Evolutionary conservation across 2,329 filamentous ascomycete species (phyloP).

Genomic region (Aspergillus amoenus): DNA sequence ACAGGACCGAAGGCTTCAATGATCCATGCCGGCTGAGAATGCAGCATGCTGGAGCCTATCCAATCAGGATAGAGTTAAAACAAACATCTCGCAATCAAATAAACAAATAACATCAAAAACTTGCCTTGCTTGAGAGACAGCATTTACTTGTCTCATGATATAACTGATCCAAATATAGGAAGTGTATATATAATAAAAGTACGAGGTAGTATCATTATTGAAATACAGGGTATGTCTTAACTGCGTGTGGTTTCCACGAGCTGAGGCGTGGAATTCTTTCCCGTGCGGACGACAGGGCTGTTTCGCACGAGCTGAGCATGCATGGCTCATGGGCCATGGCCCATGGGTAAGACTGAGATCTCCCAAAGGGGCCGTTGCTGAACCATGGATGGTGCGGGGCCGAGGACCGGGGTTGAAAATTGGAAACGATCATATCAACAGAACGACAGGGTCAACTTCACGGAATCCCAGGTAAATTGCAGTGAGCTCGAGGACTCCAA

Average conservation of each 20-base stretch:
- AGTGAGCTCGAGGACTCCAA: background rate
- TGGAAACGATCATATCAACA: constrained; percentile 1
- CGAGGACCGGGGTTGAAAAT: constrained; percentile 2
- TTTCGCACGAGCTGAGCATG: background rate
- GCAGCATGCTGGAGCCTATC: background rate
- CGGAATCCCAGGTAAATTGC: background rate
- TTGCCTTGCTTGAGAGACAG: background rate
- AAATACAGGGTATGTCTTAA: too few relatives aligned
- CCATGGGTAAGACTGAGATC: background rate
- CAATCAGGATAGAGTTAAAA: background rate
- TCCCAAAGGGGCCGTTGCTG: background rate
- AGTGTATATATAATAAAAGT: too few relatives aligned
- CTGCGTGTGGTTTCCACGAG: too few relatives aligned
- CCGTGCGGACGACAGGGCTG: background rate
- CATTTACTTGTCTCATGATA: too few relatives aligned
- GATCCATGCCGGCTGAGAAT: background rate
- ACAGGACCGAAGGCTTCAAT: background rate
- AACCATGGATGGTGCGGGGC: constrained; percentile 5
- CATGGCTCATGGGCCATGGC: too few relatives aligned
- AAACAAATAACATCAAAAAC: background rate
- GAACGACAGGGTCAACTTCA: background rate
- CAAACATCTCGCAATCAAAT: background rate
- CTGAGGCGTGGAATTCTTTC: background rate
- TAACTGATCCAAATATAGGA: too few relatives aligned
- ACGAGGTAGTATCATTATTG: too few relatives aligned